These are phyloP conservation scores for Linderniella brevidens DNA, from an alignment of 257 asterid genomes.

Conservation along the genomic window DNA sequence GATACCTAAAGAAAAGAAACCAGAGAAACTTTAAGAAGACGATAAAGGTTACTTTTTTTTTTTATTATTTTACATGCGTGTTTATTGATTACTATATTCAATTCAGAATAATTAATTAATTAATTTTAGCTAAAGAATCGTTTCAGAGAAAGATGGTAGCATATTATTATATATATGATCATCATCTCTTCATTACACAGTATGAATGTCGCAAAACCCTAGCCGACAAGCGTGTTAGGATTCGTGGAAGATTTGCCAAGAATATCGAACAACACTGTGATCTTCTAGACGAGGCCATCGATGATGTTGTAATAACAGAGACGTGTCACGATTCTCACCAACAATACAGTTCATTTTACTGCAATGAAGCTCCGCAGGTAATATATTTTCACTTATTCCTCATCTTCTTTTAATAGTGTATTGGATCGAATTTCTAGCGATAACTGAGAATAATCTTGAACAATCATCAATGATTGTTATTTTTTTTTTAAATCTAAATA, in stretches of 20 bases:
- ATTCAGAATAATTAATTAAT: no score
- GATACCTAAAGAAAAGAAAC: slow-evolving; percentile 71
- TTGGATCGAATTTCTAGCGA: not conserved
- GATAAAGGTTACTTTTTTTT: slow-evolving; percentile 38
- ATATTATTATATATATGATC: no score
- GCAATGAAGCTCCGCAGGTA: no score
- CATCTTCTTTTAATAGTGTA: not conserved
- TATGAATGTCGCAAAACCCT: slow-evolving; percentile 94
- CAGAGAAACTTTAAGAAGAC: slow-evolving; percentile 91
- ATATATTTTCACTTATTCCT: no score
- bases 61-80: not conserved
- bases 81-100: no score
- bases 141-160: no score
- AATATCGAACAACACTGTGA: slow-evolving; percentile 33
- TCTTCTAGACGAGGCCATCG: not conserved
- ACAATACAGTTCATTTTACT: no score
- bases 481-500: no score
- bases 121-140: no score
- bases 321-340: no score
- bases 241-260: slow-evolving; percentile 90
- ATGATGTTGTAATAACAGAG: no score
- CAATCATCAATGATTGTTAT: no score
- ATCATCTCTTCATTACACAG: slow-evolving; percentile 20
- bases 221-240: slow-evolving; percentile 81
- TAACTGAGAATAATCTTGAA: not conserved